phyloP scores from a whole-genome alignment of 164 flowering plant genomes.

The Stephania cephalantha region DNA sequence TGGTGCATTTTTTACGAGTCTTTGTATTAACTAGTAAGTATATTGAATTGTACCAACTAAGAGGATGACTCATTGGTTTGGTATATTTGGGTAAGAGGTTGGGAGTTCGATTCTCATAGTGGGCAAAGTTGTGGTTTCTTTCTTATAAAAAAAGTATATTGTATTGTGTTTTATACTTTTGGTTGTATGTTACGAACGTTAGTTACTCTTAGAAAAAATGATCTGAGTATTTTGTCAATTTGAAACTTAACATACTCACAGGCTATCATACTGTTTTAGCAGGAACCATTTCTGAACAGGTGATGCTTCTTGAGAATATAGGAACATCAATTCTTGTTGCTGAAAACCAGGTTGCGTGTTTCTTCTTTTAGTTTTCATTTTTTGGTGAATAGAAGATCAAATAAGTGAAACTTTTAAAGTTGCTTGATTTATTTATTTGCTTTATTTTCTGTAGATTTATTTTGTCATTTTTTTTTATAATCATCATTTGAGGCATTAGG shows the following conservation, averaged over 20 bases:
- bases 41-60: no score
- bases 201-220: background rate
- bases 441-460: background rate
- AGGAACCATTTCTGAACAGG: conserved; percentile 84
- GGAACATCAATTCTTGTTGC: conserved; percentile 94
- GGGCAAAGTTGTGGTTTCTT: no score
- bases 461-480: background rate
- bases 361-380: background rate
- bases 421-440: background rate
- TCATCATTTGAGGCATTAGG: background rate
- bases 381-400: no score
- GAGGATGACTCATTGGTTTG: no score
- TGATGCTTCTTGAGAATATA: conserved; percentile 97
- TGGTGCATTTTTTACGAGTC: no score
- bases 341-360: conserved; percentile 61
- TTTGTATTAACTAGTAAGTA: no score
- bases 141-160: no score
- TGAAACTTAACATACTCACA: background rate
- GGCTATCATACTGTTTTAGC: conserved; percentile 15
- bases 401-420: background rate
- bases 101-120: no score
- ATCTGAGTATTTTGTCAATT: background rate
- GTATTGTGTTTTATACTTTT: no score
- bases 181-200: background rate
- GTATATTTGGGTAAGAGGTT: no score